These are phyloP conservation scores for Carex parvula DNA, from an alignment of 176 grass and related monocot genomes.

Conservation along the genomic window DNA sequence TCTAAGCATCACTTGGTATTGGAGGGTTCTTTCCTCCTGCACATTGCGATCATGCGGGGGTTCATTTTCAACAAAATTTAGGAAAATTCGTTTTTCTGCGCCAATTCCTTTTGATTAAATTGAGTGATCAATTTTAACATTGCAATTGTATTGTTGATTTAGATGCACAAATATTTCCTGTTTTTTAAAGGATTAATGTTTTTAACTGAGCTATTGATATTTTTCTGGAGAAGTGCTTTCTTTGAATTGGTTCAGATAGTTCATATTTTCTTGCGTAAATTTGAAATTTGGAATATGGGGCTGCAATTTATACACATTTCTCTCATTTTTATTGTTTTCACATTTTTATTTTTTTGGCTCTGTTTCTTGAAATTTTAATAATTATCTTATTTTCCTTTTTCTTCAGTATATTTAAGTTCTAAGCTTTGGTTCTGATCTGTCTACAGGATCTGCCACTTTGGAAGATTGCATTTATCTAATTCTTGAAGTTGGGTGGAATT, in stretches of 20 bases:
- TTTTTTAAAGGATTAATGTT: not conserved
- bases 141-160: not conserved
- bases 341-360: not conserved
- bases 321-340: not conserved
- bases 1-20: not conserved
- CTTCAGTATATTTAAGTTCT: not conserved
- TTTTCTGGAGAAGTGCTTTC: not conserved
- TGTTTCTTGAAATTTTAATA: not conserved
- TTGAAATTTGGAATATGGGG: not conserved
- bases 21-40: not conserved
- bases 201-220: not conserved
- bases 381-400: not conserved
- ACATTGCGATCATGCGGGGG: not conserved
- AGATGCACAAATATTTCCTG: not conserved
- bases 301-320: not conserved
- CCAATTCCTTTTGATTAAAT: not conserved
- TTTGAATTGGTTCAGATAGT: not conserved
- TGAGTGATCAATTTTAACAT: not conserved
- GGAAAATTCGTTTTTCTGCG: not conserved
- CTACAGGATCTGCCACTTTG: not conserved
- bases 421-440: constrained; percentile 6
- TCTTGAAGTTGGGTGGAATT: not conserved
- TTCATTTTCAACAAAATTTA: not conserved
- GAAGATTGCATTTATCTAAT: constrained; percentile 8
- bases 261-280: not conserved